A percentile compares a stretch with the other conserved stretches of the same genome.
Evolutionary conservation across 2,329 filamentous ascomycete species (phyloP).

Genomic region (Neofusicoccum parvum): DNA sequence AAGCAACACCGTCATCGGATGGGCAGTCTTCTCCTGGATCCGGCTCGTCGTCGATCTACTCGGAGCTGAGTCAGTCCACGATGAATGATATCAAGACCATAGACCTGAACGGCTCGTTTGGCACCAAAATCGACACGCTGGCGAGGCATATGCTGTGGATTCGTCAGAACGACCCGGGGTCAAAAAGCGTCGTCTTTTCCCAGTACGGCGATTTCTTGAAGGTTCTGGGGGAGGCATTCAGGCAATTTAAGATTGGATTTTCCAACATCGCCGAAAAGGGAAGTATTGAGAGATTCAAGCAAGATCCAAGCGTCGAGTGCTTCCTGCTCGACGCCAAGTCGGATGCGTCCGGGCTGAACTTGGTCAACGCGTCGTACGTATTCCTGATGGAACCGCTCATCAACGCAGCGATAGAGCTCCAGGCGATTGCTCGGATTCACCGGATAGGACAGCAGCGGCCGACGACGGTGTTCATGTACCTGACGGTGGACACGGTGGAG

Average conservation of each 20-base stretch:
- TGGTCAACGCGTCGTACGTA: constrained; percentile 91
- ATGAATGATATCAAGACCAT: constrained; percentile 81
- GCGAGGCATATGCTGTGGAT: constrained; percentile 80
- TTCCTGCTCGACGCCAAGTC: constrained; percentile 89
- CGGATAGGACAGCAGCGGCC: constrained; percentile 86
- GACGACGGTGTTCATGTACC: constrained; percentile 94
- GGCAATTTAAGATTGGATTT: constrained; percentile 70
- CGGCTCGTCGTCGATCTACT: constrained; percentile 64
- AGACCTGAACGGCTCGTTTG: constrained; percentile 73
- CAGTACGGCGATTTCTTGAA: constrained; percentile 83
- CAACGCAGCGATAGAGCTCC: constrained; percentile 90
- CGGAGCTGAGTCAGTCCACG: constrained; percentile 69
- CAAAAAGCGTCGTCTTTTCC: constrained; percentile 93
- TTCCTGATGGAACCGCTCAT: constrained; percentile 93
- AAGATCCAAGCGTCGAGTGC: constrained; percentile 72
- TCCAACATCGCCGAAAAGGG: constrained; percentile 68
- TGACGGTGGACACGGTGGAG: constrained; percentile 88
- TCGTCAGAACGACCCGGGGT: constrained; percentile 77
- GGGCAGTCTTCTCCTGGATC: background rate
- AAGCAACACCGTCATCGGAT: constrained; percentile 21
- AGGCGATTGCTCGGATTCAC: constrained; percentile 93
- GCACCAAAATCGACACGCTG: constrained; percentile 82
- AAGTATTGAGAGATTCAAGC: constrained; percentile 76
- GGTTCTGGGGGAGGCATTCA: constrained; percentile 71
- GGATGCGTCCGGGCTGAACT: constrained; percentile 84